Evolutionary conservation across 345 rosid species (phyloP), one percentile per base, ranked within the genome.

Genomic region (Dimocarpus longan): DNA sequence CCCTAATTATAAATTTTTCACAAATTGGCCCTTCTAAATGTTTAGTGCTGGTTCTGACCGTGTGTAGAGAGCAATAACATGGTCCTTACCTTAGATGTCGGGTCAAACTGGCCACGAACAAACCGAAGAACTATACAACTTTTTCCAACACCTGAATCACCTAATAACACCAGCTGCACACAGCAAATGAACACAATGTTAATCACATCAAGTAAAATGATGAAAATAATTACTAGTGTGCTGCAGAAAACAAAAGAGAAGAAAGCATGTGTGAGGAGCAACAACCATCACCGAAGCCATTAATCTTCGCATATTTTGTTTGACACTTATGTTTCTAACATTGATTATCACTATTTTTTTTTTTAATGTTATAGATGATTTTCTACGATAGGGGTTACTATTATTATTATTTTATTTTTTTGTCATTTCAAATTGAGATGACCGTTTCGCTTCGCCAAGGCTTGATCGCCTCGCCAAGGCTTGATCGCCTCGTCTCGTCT

Each of bases 71-170:
- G 57, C 48, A 75, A 68, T 16, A 39, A 24, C 4, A 65, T 64
- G 66, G 50, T 10, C 78, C 68, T 73, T 79, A 89, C 99, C 93
- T 95, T 93, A 76, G 99, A 95, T 32, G 99, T 90, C 11, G 99
- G 96, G 70, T 95, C 99, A 87, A 95, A 95, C 83, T 95, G 98
- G 70, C 97, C 99, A 79, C 99, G 95, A 78, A 95, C 99, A 88
- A 95, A 95, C n/a, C 95, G 96, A 68, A 95, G 98, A 71, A 95
- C 99, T 73, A 95, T 95, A 81, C 99, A 95, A 76, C 99, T 95
- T 84, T 95, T 95, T 72, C 99, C 99, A 24, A 95, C 99, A 79
- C 99, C 99, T 56, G 99, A 95, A 82, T 95, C 97, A 79, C 99
- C 99, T 85, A 95, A 87, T 42, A 95, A 80, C 78, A 95, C 99